Evolutionary conservation across 768 basidiomycete species (phyloP).

Genomic region (Tulasnella calospora): DNA sequence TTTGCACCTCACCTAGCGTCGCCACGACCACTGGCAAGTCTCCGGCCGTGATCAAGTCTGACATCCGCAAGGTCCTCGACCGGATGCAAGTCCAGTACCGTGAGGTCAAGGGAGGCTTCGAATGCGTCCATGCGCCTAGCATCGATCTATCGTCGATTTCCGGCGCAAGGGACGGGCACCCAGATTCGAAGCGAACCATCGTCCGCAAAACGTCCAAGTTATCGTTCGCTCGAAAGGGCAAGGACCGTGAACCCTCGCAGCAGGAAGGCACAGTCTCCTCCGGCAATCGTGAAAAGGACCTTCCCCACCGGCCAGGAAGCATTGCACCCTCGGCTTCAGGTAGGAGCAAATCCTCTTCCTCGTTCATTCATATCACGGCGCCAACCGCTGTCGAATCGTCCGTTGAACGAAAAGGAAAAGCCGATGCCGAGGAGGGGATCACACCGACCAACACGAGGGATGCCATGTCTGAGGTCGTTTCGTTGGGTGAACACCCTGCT

Average conservation of each 20-base stretch:
- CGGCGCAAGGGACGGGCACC: constrained; percentile 15
- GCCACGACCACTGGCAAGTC: constrained; percentile 92
- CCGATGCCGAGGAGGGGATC: not conserved
- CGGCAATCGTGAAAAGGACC: constrained; percentile 44
- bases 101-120: constrained; percentile 85
- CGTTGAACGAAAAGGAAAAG: constrained; percentile 4
- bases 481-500: not conserved
- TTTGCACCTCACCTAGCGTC: constrained; percentile 50
- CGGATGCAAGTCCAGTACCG: constrained; percentile 94
- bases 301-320: constrained; percentile 30
- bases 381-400: constrained; percentile 41
- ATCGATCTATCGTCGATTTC: constrained; percentile 78
- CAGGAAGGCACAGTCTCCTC: constrained; percentile 19
- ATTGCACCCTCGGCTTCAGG: constrained; percentile 33
- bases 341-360: constrained; percentile 48
- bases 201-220: constrained; percentile 65
- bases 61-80: constrained; percentile 81
- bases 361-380: constrained; percentile 77
- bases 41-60: constrained; percentile 70
- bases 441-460: not conserved
- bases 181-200: constrained; percentile 36
- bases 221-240: constrained; percentile 56
- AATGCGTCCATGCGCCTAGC: constrained; percentile 92
- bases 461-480: not conserved
- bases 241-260: constrained; percentile 40